These are phyloP conservation scores for Rhizoclosmatium sp. DNA, from an alignment of 192 early-diverging fungal genomes.

Conservation along the genomic window DNA sequence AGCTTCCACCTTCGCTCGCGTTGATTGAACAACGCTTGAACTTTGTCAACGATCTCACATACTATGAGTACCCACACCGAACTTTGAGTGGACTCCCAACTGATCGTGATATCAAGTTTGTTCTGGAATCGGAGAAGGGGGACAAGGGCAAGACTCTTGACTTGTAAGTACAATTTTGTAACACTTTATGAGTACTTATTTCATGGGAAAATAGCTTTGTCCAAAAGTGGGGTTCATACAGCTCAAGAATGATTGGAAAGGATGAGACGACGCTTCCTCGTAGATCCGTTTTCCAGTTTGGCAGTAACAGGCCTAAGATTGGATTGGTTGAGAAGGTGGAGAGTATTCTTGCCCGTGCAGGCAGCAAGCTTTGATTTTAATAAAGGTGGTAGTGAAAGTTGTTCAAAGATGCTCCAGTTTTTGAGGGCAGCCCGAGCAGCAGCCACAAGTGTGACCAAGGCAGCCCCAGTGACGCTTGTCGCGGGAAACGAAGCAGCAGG, in stretches of 20 bases:
- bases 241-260: slow-evolving; percentile 44
- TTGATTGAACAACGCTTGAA: slow-evolving; percentile 18
- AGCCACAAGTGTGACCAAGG: neutral
- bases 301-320: slow-evolving; percentile 53
- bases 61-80: slow-evolving; percentile 62
- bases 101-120: slow-evolving; percentile 49
- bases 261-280: slow-evolving; percentile 16
- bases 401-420: too few relatives aligned
- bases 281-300: slow-evolving; percentile 38
- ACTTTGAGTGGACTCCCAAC: slow-evolving; percentile 60
- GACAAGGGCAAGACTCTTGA: neutral
- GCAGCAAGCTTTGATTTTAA: too few relatives aligned
- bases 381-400: too few relatives aligned
- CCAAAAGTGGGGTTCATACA: slow-evolving; percentile 60
- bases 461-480: slow-evolving; percentile 51
- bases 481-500: slow-evolving; percentile 68
- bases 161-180: neutral
- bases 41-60: slow-evolving; percentile 48
- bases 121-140: neutral
- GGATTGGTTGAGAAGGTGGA: slow-evolving; percentile 59
- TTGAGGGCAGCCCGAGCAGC: neutral
- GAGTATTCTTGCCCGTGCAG: slow-evolving; percentile 43
- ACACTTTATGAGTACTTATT: neutral
- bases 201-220: slow-evolving; percentile 30
- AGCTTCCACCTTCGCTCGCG: neutral